These are phyloP conservation scores for Tylopilus subfusipes DNA, from an alignment of 768 basidiomycete genomes.

Conservation along the genomic window DNA sequence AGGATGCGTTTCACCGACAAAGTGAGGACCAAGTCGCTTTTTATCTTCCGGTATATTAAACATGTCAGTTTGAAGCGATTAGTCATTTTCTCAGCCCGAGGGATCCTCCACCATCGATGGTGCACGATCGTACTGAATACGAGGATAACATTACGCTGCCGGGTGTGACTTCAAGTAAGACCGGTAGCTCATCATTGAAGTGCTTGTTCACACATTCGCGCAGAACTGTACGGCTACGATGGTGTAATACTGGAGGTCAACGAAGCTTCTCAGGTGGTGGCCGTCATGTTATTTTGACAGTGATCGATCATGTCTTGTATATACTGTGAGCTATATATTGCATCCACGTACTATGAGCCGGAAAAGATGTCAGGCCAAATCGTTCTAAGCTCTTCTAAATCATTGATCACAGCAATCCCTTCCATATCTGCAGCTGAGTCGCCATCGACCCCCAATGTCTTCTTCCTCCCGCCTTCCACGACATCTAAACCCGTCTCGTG, in stretches of 20 bases:
- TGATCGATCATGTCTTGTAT: background rate
- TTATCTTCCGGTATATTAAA: background rate
- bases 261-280: slow-evolving; percentile 71
- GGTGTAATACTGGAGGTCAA: slow-evolving; percentile 79
- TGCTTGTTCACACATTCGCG: background rate
- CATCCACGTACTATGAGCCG: slow-evolving; percentile 7
- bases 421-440: slow-evolving; percentile 36
- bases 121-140: slow-evolving; percentile 73
- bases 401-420: slow-evolving; percentile 49
- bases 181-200: background rate
- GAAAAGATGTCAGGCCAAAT: slow-evolving; percentile 79
- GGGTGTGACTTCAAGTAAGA: slow-evolving; percentile 65
- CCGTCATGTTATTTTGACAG: slow-evolving; percentile 63
- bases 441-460: slow-evolving; percentile 40
- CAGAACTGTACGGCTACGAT: slow-evolving; percentile 64
- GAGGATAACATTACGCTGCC: slow-evolving; percentile 69
- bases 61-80: slow-evolving; percentile 70
- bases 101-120: slow-evolving; percentile 77
- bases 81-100: slow-evolving; percentile 72
- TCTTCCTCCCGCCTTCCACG: slow-evolving; percentile 59
- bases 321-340: background rate
- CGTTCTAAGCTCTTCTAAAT: slow-evolving; percentile 62
- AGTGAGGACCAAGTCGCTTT: slow-evolving; percentile 34
- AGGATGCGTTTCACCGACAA: slow-evolving; percentile 69
- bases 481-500: slow-evolving; percentile 62